Conservation (phyloP, 495 filamentous ascomycete genomes). For the Rhypophila decipiens region DNA sequence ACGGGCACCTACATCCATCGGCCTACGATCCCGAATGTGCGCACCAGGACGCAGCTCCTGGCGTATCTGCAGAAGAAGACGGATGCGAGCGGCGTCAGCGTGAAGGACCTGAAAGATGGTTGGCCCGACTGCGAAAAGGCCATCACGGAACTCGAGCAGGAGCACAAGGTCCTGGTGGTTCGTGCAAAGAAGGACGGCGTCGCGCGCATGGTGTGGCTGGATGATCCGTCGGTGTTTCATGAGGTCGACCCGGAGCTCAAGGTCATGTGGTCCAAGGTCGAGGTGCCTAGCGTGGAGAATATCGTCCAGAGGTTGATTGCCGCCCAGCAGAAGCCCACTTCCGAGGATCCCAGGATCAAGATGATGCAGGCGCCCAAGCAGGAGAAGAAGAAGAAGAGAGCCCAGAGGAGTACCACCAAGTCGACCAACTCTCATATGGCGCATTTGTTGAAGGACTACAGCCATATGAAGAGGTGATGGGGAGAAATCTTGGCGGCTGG, state of each 20-base stretch:
- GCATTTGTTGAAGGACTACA: slow-evolving; percentile 79
- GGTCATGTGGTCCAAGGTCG: slow-evolving; percentile 72
- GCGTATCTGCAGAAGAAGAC: slow-evolving; percentile 71
- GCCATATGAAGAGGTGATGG: slow-evolving; percentile 41
- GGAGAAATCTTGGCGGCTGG: too few relatives aligned
- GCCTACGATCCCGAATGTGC: slow-evolving; percentile 71
- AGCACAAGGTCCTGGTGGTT: slow-evolving; percentile 74
- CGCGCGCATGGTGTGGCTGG: slow-evolving; percentile 79
- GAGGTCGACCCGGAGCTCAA: slow-evolving; percentile 76
- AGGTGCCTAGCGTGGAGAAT: slow-evolving; percentile 66
- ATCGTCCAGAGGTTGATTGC: slow-evolving; percentile 68
- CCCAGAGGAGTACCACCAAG: slow-evolving; percentile 66
- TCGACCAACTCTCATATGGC: slow-evolving; percentile 92
- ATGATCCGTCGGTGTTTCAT: slow-evolving; percentile 71
- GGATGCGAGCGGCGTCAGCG: slow-evolving; percentile 71
- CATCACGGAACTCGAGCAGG: slow-evolving; percentile 69
- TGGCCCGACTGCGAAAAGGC: slow-evolving; percentile 77
- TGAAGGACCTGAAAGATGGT: slow-evolving; percentile 89
- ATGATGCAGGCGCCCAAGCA: slow-evolving; percentile 53
- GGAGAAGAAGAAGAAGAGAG: slow-evolving; percentile 64
- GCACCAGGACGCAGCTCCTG: slow-evolving; percentile 65
- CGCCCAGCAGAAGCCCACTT: slow-evolving; percentile 70
- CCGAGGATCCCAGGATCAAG: slow-evolving; percentile 60
- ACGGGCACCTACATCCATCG: slow-evolving; percentile 69
- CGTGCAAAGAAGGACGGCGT: slow-evolving; percentile 90